Base-by-base conservation (phyloP, 108 stramenopile genomes). In the Skeletonema potamos region DNA sequence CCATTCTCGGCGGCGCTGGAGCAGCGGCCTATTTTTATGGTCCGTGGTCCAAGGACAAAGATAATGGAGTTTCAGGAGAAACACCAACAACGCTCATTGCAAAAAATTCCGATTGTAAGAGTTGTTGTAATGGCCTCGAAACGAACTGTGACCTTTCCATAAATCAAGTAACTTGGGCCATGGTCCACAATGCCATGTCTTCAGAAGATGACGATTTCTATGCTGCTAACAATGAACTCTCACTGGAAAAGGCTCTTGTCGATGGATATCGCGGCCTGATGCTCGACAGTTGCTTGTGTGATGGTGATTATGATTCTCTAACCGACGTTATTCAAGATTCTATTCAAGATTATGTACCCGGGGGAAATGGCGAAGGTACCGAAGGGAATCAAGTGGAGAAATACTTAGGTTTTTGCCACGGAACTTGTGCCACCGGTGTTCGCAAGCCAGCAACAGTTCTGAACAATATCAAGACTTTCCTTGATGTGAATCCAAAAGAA, bases 241-340 rank as follows among this genome's bases (percentile, higher is more conserved):
- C 68, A 10, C 70, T 92, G 30, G 92, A 92, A 63, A 54, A 65
- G 41, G 87, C 92, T 1, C 54, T 92, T 28, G 65, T 82, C 36
- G 86, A 83, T 5, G 92, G 92, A 43, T 90, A 86, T 64, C 84
- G 92, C 11, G 87, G 79, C 1, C 66, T 92, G 34, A 84, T 82
- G 72, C 32, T 92, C 0, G 88, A 89, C 65, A 57, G 85, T 56
- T 89, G 92, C 64, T 70, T 84, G 29, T 92, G 92, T 54, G 82
- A 74, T 54, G 85, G 84, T 9, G 58, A 72, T 22, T 22, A 24
- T 10, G 22, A 22, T 9, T 1, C 22, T 51, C n/a, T n/a, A n/a
- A n/a, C n/a, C n/a, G 22, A 51, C 48, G 22, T 51, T n/a, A 18
- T 48, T 58, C 37, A 51, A 60, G 46, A 64, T 57, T 27, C 22